Evolutionary conservation across 1,284 basidiomycete genomes (phyloP).

Genomic region (Prillingera fragicola): DNA sequence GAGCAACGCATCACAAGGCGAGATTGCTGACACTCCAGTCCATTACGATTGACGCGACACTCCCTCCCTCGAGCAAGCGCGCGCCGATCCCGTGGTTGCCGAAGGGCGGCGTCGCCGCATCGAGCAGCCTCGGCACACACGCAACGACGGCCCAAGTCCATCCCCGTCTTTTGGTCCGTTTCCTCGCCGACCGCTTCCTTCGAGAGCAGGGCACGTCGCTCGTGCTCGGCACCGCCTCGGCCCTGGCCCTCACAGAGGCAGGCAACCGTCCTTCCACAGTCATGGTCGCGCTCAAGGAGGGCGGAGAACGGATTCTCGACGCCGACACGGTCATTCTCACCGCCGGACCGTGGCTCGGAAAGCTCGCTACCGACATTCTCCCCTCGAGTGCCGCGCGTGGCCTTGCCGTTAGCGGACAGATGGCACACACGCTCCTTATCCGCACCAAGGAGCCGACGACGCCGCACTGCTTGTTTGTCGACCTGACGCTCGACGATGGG

Average conservation of each 20-base stretch:
- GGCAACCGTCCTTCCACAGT: slow-evolving; percentile 4
- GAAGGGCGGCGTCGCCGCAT: slow-evolving; percentile 31
- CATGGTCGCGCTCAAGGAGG: slow-evolving; percentile 21
- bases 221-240: slow-evolving; percentile 30
- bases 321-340: slow-evolving; percentile 60
- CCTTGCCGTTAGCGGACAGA: slow-evolving; percentile 45
- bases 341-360: slow-evolving; percentile 81
- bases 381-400: slow-evolving; percentile 47
- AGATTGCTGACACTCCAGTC: slow-evolving; percentile 23
- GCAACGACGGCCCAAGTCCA: slow-evolving; percentile 45
- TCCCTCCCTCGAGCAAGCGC: slow-evolving; percentile 20
- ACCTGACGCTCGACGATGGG: slow-evolving; percentile 51
- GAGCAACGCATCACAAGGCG: too few species aligned
- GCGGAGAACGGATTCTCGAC: slow-evolving; percentile 44
- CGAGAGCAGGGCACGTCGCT: slow-evolving; percentile 29
- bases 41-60: slow-evolving; percentile 41
- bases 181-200: slow-evolving; percentile 57
- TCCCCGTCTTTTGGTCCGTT: slow-evolving; percentile 59
- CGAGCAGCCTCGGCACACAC: slow-evolving; percentile 33
- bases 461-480: slow-evolving; percentile 53
- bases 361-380: slow-evolving; percentile 53
- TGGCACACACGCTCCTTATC: slow-evolving; percentile 53
- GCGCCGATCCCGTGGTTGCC: slow-evolving; percentile 43
- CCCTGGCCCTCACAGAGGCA: slow-evolving; percentile 16
- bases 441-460: slow-evolving; percentile 39